Base-by-base conservation (phyloP, 768 basidiomycete genomes). In the Phanerochaete sordida region DNA sequence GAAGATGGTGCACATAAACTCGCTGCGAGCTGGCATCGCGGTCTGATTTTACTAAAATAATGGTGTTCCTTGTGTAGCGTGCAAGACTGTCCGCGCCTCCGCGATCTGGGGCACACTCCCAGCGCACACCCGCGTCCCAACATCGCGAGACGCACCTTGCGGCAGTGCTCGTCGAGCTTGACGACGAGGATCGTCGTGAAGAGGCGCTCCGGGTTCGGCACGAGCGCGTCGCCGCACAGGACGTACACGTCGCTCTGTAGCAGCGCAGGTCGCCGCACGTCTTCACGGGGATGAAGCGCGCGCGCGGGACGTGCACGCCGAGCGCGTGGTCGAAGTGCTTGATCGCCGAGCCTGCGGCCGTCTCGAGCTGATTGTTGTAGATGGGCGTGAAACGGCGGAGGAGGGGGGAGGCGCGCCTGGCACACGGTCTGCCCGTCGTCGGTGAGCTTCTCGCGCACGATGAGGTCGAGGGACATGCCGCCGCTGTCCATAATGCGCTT, bases 321-420 rank as follows among this genome's bases (percentile, higher is more conserved):
- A 83, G 84, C 6, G 82, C 84, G 67, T 79, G 79, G 59, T 75
- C 77, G 73, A 87, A 87, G 72, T 86, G 82, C 76, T 87, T 87
- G 75, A 88, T 87, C 39, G 87, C 86, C 3, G 84, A 86, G 70
- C 87, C 87, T 30, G 87, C 84, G 55, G 87, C 88, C 23, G 88
- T 90, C 75, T 90, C 88, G 67, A 91, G 85, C 77, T 90, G n/a
- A n/a, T n/a, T n/a, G n/a, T n/a, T n/a, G 87, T 91, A 6, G 16
- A 16, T 2, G 15, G 23, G 24, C 5, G 27, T 3, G 37, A 24
- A 15, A 23, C 11, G 13, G 7, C 39, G 19, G 19, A 19, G 53
- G 24, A 5, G 2, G 27, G 11, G 12, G 24, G 35, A 24, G 35
- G 23, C 37, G 13, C 16, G 27, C 53, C 35, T 54, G 53, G 23